These are phyloP conservation scores for Rhodamnia rubescens DNA, from an alignment of 345 rosid genomes.

Conservation along the genomic window DNA sequence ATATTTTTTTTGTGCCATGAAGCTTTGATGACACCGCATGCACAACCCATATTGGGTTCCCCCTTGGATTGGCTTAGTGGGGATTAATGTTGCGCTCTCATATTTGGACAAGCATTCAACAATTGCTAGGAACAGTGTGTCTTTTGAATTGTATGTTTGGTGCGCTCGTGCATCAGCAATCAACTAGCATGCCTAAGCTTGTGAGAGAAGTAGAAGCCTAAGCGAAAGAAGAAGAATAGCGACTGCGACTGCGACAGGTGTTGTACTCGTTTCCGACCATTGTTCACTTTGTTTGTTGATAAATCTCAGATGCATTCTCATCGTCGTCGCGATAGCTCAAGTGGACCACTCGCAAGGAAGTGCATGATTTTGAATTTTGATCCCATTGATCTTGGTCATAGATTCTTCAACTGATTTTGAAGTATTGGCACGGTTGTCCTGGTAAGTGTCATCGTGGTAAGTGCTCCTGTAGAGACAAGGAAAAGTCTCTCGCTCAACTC, in stretches of 20 bases:
- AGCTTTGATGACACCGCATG: background rate
- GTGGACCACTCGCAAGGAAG: background rate
- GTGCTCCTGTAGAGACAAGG: background rate
- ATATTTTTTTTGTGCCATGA: background rate
- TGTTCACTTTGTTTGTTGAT: background rate
- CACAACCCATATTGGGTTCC: background rate
- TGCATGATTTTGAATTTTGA: background rate
- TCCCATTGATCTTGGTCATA: background rate
- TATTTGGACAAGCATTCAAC: no score
- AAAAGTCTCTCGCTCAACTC: background rate
- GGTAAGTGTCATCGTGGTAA: fast-evolving
- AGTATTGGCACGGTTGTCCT: background rate
- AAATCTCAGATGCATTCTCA: background rate
- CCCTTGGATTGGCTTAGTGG: background rate
- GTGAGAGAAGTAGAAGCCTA: background rate
- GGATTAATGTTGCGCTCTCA: background rate
- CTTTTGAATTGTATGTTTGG: background rate
- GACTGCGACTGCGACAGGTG: background rate
- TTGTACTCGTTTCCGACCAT: background rate
- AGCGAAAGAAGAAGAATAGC: background rate
- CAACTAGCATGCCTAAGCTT: background rate
- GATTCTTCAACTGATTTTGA: background rate
- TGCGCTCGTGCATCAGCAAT: background rate
- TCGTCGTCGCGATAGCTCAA: background rate
- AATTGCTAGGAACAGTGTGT: background rate